Percentiles rank a stretch among this genome's conserved stretches.
phyloP scores from a whole-genome alignment of 225 moss, liverwort and hornwort genomes.

The Lunularia cruciata region DNA sequence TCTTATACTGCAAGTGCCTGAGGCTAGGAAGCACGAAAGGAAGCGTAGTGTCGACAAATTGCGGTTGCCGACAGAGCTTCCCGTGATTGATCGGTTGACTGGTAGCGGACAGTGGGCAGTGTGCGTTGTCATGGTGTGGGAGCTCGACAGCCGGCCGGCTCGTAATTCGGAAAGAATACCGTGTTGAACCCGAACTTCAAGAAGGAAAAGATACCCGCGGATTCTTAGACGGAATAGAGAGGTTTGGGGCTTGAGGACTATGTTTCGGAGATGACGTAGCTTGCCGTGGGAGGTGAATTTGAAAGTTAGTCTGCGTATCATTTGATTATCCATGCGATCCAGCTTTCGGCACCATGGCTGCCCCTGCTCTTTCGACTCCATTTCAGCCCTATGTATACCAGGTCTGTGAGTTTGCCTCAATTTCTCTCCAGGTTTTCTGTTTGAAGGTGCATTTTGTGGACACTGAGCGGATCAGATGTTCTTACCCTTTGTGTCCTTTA shows the following conservation, averaged over 20 bases:
- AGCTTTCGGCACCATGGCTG: slow-evolving; percentile 45
- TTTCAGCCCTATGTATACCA: slow-evolving; percentile 59
- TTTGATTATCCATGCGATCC: slow-evolving; percentile 30
- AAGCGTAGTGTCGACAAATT: no score
- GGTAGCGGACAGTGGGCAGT: no score
- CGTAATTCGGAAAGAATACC: no score
- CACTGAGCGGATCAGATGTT: neutral
- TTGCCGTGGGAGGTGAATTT: neutral
- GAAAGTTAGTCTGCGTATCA: no score
- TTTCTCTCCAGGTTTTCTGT: neutral
- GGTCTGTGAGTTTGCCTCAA: slow-evolving; percentile 20
- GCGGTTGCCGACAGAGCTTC: no score
- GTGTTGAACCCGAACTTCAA: no score
- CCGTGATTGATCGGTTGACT: no score
- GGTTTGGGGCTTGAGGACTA: neutral
- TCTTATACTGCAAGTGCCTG: no score
- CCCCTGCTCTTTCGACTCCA: slow-evolving; percentile 53
- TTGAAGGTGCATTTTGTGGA: neutral
- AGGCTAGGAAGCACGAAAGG: no score
- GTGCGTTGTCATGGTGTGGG: no score
- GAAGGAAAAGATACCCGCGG: neutral
- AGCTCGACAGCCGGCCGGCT: no score
- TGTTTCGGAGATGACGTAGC: neutral
- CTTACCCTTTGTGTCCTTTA: neutral
- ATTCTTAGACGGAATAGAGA: neutral